phyloP scores from a whole-genome alignment of 192 early-diverging fungal genomes.

The Gryganskiella cystojenkinii region DNA sequence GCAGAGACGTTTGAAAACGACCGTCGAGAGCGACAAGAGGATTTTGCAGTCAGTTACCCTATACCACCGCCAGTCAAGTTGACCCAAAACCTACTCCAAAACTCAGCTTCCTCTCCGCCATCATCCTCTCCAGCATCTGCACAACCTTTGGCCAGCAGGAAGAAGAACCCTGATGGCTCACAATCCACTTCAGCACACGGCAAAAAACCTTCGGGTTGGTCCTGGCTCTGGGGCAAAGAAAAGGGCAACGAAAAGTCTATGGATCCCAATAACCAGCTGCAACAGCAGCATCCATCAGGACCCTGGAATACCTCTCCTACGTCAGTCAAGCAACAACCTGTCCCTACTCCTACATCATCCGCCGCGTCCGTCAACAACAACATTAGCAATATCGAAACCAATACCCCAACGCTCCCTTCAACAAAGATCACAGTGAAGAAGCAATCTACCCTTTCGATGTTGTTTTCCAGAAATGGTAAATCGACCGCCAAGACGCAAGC shows the following conservation, averaged over 20 bases:
- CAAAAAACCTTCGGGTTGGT: conserved; percentile 57
- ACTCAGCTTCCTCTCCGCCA: too few relatives aligned
- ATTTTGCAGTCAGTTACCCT: conserved; percentile 39
- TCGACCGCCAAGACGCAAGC: conserved; percentile 40
- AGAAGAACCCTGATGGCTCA: conserved; percentile 11
- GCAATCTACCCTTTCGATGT: conserved; percentile 45
- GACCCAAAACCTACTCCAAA: conserved; percentile 40
- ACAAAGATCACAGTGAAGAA: conserved; percentile 21
- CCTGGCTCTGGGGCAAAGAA: conserved; percentile 58
- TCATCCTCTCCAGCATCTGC: not conserved
- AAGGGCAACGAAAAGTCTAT: conserved; percentile 20
- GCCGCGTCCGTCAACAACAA: too few relatives aligned
- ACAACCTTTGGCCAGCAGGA: not conserved
- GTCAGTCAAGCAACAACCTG: conserved; percentile 1
- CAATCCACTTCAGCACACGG: conserved; percentile 1
- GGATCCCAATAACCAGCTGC: conserved; percentile 1
- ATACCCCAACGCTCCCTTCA: conserved; percentile 14
- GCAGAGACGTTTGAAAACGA: conserved; percentile 19
- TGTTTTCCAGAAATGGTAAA: conserved; percentile 53
- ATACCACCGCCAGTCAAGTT: conserved; percentile 47
- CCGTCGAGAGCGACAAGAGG: conserved; percentile 25
- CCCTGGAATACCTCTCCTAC: not conserved
- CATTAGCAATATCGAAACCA: conserved; percentile 12
- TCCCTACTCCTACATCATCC: conserved; percentile 4
- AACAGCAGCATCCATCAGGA: too few relatives aligned